Evolutionary conservation across 2,329 filamentous ascomycete genomes (phyloP).

Genomic region (Penicillium sp.): DNA sequence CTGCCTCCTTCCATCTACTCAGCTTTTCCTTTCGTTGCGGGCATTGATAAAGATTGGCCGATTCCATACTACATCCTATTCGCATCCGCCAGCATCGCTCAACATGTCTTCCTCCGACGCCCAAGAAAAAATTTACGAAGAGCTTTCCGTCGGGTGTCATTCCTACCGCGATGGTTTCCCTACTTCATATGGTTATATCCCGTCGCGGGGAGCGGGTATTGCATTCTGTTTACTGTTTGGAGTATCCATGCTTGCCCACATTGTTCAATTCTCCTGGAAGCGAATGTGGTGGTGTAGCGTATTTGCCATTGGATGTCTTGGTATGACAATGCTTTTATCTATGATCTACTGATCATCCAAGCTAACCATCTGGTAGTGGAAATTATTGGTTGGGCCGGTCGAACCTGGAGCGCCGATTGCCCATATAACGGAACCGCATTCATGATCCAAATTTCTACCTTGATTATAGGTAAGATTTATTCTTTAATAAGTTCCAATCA

Average conservation of each 20-base stretch:
- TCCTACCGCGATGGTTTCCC: background rate
- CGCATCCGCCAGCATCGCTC: too few species aligned
- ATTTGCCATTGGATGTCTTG: conserved; percentile 38
- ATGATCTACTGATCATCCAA: background rate
- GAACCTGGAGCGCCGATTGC: conserved; percentile 54
- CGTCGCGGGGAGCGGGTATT: conserved; percentile 37
- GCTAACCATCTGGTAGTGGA: conserved; percentile 1
- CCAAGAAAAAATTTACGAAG: background rate
- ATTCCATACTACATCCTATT: too few species aligned
- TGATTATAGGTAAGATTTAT: conserved; percentile 26
- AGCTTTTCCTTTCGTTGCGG: too few species aligned
- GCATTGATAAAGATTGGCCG: too few species aligned
- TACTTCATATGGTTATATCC: conserved; percentile 36
- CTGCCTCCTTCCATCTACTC: too few species aligned
- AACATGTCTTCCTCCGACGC: background rate
- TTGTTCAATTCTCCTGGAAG: conserved; percentile 38
- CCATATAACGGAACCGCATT: conserved; percentile 52
- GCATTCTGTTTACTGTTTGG: conserved; percentile 36
- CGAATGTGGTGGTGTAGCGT: conserved; percentile 41
- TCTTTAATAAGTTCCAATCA: too few species aligned
- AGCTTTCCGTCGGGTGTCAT: conserved; percentile 2
- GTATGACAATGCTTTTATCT: conserved; percentile 25
- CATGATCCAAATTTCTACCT: conserved; percentile 23
- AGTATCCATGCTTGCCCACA: conserved; percentile 37
- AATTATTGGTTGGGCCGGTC: conserved; percentile 32